Evolutionary conservation across 495 filamentous ascomycete species (phyloP), one percentile per base, ranked within the genome.

Genomic region (Astrothelium macrocarpum): DNA sequence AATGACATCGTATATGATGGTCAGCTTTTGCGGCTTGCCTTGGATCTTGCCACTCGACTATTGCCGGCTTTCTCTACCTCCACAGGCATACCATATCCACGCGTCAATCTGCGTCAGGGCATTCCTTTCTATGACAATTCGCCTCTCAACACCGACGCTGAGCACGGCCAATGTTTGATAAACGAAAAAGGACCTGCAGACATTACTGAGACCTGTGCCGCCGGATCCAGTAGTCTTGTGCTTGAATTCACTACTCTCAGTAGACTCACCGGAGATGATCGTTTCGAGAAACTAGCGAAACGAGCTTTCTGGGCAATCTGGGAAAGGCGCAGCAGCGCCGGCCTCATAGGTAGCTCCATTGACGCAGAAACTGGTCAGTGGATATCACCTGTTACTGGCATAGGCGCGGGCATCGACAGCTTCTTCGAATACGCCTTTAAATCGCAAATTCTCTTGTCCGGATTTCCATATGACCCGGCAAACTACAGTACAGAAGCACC

Each of bases 391-490:
- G 91, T 87, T 71, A 83, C 93, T 25, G 94, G 95, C 18, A 93
- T 98, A 69, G 94, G 94, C 42, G 94, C 94, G 1, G 95, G 94
- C 20, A 88, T 95, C 67, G 94, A 97, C 74, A 96, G 91, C 76
- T 98, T 97, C 76, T 97, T 93, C 69, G 94, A 98, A 77, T 98
- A 98, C 72, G 94, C 94, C 1, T 81, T 96, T 71, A 98, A 98
- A 72, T 88, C 91, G 1, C 86, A 95, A 67, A 87, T 98, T 65
- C 76, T 98, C 10, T 83, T 97, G 20, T 95, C 93, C 1, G 85
- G 89, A 4, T 59, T 75, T 12, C 64, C 70, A 2, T 78, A 81
- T 58, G 79, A 82, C 18, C 66, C 20, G 0, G 26, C 62, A 9
- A 60, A 64, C 56, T 53, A 64, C 2, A 25, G 63, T 39, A 80